Evolutionary conservation across 1,284 basidiomycete genomes (phyloP), one percentile per base, ranked within the genome.

Genomic region (Tremellales sp.): DNA sequence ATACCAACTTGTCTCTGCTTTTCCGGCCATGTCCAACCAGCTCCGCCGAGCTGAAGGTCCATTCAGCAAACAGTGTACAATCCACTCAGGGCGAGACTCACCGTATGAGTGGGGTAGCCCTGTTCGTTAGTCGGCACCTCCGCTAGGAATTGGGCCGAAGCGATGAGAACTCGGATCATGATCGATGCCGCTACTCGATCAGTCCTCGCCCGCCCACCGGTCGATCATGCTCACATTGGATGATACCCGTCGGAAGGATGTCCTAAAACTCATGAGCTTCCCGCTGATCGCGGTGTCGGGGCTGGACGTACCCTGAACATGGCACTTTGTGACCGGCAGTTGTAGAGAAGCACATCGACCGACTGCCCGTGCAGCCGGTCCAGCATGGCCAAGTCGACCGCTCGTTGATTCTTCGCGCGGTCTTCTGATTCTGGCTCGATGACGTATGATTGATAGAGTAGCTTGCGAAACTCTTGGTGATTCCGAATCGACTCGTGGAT

Each of bases 121-220:
- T 69, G 67, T 45, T 69, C 67, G 31, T 64, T 62, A n/a, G 57
- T 60, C 1, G 67, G 67, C 2, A 69, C 54, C 29, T 64, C 61
- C 1, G 62, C 48, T 11, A 69, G 46, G 23, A 69, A 58, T 46
- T 65, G 60, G 1, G 57, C 49, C 1, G 52, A 48, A 2, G 62
- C 54, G 7, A 65, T 58, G 13, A 62, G 40, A 2, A 61, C 56
- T 19, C 67, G 52, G 2, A 65, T 33, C 23, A 67, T 46, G 27
- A 65, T 49, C 1, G 60, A 48, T 7, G 55, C 61, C 33, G 60
- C 60, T 62, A 29, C 2, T 22, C 50, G 15, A 19, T 41, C 35
- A 41, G 27, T 17, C 4, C 21, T 22, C 13, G 21, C 7, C 13
- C 35, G 17, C 15, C 21, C 42, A 15, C 4, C 22, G 22, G 12